phyloP scores from a whole-genome alignment of 345 rosid species.

The Durio zibethinus region DNA sequence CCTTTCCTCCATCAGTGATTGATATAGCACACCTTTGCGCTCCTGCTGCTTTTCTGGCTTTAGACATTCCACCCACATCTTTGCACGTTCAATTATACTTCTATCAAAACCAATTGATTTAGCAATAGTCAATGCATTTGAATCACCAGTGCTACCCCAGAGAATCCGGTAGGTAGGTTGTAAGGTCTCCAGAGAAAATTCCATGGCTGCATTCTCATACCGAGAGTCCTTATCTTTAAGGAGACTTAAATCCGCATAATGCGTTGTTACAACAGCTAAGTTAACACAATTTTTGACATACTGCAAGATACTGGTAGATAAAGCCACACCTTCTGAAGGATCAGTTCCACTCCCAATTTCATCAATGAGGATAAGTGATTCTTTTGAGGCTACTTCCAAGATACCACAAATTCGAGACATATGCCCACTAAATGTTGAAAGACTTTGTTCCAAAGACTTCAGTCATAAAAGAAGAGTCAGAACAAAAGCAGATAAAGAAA shows the following conservation, averaged over 20 bases:
- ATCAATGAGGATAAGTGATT: conserved; percentile 85
- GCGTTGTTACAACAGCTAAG: conserved; percentile 80
- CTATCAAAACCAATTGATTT: conserved; percentile 71
- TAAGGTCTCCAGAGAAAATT: conserved; percentile 80
- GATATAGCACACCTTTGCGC: conserved; percentile 59
- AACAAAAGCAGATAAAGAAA: conserved; percentile 24
- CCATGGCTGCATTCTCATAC: conserved; percentile 91
- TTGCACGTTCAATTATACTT: conserved; percentile 57
- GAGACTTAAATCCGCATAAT: conserved; percentile 81
- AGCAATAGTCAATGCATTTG: conserved; percentile 84
- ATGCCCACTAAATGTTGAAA: conserved; percentile 90
- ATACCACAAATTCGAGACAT: conserved; percentile 66
- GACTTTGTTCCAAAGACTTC: conserved; percentile 91
- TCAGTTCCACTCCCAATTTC: conserved; percentile 97
- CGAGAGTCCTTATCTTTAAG: conserved; percentile 66
- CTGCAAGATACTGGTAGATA: conserved; percentile 73
- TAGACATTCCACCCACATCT: conserved; percentile 65
- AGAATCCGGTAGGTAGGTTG: conserved; percentile 74
- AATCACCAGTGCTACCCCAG: conserved; percentile 82
- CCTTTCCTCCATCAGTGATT: conserved; percentile 74
- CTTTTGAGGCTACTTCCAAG: conserved; percentile 60
- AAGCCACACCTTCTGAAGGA: conserved; percentile 94
- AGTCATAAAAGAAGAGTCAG: conserved; percentile 43
- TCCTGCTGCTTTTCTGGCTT: conserved; percentile 69
- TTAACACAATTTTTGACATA: conserved; percentile 54